Percentiles rank a stretch among this genome's conserved stretches.
Conservation (phyloP, 495 filamentous ascomycete species). For the Aspergillus conjunctus region DNA sequence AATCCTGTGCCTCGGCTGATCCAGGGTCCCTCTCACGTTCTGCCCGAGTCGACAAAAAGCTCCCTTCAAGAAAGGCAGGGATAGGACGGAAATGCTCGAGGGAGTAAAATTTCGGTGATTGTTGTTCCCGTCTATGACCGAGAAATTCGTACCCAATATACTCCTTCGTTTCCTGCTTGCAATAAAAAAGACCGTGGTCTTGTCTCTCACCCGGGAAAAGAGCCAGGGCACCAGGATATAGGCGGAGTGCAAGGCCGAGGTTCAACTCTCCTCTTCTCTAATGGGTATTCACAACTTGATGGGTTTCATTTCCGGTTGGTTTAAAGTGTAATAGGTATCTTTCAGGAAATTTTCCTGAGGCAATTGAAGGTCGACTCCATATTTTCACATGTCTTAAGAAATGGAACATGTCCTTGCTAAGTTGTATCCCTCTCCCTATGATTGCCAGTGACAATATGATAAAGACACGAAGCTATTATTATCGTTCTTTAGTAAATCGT, state of each 20-base stretch:
- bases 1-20: conserved; percentile 45
- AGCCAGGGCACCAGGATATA: neutral
- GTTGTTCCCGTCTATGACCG: neutral
- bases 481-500: too few relatives aligned
- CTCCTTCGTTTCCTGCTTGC: too few relatives aligned
- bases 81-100: neutral
- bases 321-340: neutral
- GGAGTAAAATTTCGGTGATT: neutral
- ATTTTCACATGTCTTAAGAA: too few relatives aligned
- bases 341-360: neutral
- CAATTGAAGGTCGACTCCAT: too few relatives aligned
- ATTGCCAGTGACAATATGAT: too few relatives aligned
- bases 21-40: neutral
- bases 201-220: neutral
- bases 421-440: too few relatives aligned
- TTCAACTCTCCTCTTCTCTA: neutral
- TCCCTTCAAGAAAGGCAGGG: neutral
- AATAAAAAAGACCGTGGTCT: neutral
- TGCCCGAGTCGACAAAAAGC: neutral
- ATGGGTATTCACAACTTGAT: neutral
- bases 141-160: neutral
- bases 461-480: too few relatives aligned
- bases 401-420: too few relatives aligned
- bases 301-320: neutral
- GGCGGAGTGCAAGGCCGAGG: neutral